Evolutionary conservation across 1,284 basidiomycete species (phyloP), one percentile per base, ranked within the genome.

Genomic region (Pseudomicrostroma phylloplanum): DNA sequence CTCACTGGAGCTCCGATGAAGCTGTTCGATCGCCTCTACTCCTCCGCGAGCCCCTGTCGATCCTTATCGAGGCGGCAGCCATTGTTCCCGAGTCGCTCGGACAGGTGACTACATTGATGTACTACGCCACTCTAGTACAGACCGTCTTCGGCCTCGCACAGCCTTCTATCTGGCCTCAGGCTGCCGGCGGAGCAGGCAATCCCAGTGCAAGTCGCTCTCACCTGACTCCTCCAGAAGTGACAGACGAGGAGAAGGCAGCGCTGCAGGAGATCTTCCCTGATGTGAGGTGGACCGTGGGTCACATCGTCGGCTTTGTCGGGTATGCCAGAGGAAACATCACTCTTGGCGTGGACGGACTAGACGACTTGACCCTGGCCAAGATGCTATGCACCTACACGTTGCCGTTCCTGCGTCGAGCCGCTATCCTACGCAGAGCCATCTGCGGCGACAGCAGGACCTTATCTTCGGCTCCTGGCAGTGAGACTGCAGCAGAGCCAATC

Each of bases 381-480:
- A 81, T 94, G 57, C 81, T 97, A 55, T 93, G 94, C 77, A 84
- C 87, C 0, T 91, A 93, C 80, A 93, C 91, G 0, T 82, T 98
- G 7, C 92, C 92, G 1, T 96, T 96, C 83, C 84, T 97, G n/a
- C 88, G 93, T 42, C 86, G 90, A 4, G 90, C 90, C 0, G 88
- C 91, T 6, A 90, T 96, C 46, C 83, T 97, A 9, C 90, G 88
- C 67, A 87, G 89, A 13, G 86, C 90, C 0, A 83, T 92, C 1
- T 66, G 67, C 3, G 54, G 63, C 21, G 40, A 36, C 11, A 21
- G 17, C 13, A 17, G 7, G 4, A 36, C 4, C 30, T 36, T 9
- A 9, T 17, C 55, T 15, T 25, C 23, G 19, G n/a, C 12, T 26
- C 54, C 19, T 2, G 15, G 19, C 4, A n/a, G 7, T 2, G 17